A percentile compares a stretch with the other conserved stretches of the same genome.
Evolutionary conservation across 176 grass and related monocot genomes (phyloP).

Genomic region (Dendrocalamus sinicus): DNA sequence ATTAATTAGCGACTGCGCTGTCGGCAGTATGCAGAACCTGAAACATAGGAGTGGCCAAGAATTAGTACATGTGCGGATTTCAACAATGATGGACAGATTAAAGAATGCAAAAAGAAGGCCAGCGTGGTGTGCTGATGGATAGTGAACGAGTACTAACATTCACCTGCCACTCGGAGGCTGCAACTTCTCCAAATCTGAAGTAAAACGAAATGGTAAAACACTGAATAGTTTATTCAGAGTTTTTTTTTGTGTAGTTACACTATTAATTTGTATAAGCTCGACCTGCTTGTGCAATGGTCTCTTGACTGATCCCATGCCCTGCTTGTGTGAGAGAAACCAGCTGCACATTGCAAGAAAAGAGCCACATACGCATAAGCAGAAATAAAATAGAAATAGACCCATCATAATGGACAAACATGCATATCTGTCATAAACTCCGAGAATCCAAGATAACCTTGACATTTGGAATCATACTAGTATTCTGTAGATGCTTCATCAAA

Average conservation of each 20-base stretch:
- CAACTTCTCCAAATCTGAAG: slow-evolving; percentile 52
- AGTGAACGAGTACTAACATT: slow-evolving; percentile 44
- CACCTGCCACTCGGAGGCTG: slow-evolving; percentile 32
- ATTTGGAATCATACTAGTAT: too few species aligned
- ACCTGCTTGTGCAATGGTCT: slow-evolving; percentile 71
- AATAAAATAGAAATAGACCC: too few species aligned
- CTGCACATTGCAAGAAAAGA: slow-evolving; percentile 41
- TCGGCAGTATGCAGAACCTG: slow-evolving; percentile 63
- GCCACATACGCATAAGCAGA: too few species aligned
- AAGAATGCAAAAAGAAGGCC: neutral
- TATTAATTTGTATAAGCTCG: neutral
- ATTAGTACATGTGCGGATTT: neutral
- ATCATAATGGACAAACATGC: too few species aligned
- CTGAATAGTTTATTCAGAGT: neutral
- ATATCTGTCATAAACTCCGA: too few species aligned
- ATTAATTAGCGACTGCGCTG: slow-evolving; percentile 44
- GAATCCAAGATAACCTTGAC: too few species aligned
- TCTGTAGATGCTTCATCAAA: too few species aligned
- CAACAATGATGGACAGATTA: neutral
- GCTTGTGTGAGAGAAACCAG: slow-evolving; percentile 76
- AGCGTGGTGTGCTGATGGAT: neutral
- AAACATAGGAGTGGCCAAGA: neutral
- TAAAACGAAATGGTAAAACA: slow-evolving; percentile 6
- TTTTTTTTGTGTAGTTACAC: neutral
- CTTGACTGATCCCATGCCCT: slow-evolving; percentile 68